These are phyloP conservation scores for Podospora bellae-mahoneyi DNA, from an alignment of 495 filamentous ascomycete species.

Conservation along the genomic window DNA sequence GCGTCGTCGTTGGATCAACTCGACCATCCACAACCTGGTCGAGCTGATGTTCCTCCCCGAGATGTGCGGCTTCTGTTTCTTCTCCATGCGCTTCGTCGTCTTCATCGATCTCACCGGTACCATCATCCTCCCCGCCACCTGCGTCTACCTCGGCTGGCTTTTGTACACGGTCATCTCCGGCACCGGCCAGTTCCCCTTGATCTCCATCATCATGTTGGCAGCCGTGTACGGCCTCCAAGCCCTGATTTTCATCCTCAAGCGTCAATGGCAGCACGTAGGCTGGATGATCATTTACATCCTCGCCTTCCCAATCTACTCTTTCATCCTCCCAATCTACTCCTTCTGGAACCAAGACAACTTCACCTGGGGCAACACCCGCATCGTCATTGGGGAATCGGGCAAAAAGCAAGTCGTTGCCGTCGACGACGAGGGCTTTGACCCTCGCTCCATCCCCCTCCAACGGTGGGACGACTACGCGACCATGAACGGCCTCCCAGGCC, in stretches of 20 bases:
- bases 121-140: conserved; percentile 87
- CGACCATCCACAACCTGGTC: conserved; percentile 90
- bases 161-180: conserved; percentile 72
- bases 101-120: conserved; percentile 94
- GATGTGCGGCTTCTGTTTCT: conserved; percentile 98
- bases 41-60: conserved; percentile 85
- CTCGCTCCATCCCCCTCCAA: conserved; percentile 87
- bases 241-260: conserved; percentile 89
- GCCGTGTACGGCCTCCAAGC: conserved; percentile 94
- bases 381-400: conserved; percentile 92
- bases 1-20: conserved; percentile 97
- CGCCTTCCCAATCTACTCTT: conserved; percentile 90
- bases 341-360: conserved; percentile 99
- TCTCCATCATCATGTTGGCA: conserved; percentile 84
- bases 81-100: conserved; percentile 97
- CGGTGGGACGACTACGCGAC: conserved; percentile 97
- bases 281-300: conserved; percentile 99
- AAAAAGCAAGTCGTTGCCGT: conserved; percentile 83
- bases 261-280: conserved; percentile 95
- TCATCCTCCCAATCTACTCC: conserved; percentile 89
- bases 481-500: conserved; percentile 85
- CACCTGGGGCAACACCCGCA: conserved; percentile 94
- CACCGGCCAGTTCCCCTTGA: conserved; percentile 73
- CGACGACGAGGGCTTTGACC: conserved; percentile 85
- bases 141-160: conserved; percentile 84